These are phyloP conservation scores for Cercospora zeae-maydis DNA, from an alignment of 2,329 filamentous ascomycete genomes.

Conservation along the genomic window DNA sequence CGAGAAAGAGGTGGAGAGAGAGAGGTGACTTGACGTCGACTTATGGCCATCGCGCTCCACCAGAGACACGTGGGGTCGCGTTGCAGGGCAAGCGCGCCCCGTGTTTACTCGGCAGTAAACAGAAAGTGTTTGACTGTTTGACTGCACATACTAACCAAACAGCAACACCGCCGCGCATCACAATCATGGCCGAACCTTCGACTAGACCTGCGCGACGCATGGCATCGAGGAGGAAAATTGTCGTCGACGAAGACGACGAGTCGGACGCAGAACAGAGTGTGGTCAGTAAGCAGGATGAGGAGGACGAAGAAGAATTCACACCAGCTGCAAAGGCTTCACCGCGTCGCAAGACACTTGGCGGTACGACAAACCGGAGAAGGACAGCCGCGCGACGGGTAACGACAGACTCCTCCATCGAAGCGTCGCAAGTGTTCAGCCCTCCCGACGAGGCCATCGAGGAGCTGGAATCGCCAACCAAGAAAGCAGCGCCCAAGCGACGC, in stretches of 20 bases:
- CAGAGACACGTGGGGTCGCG: slow-evolving; percentile 2
- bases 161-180: slow-evolving; percentile 6
- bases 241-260: slow-evolving; percentile 72
- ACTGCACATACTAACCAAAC: slow-evolving; percentile 10
- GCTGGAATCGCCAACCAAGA: slow-evolving; percentile 55
- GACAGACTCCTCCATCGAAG: slow-evolving; percentile 54
- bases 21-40: not conserved
- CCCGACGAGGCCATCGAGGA: slow-evolving; percentile 48
- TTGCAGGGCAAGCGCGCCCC: not conserved
- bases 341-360: slow-evolving; percentile 49
- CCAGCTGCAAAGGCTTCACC: slow-evolving; percentile 62
- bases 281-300: slow-evolving; percentile 51
- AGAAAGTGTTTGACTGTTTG: not conserved
- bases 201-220: slow-evolving; percentile 59
- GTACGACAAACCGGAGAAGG: slow-evolving; percentile 46
- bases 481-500: slow-evolving; percentile 64
- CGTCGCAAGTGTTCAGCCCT: slow-evolving; percentile 59
- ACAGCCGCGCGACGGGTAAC: slow-evolving; percentile 44
- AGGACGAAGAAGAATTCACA: slow-evolving; percentile 72
- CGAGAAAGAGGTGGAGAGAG: not conserved
- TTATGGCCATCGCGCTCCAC: not conserved
- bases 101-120: slow-evolving; percentile 4
- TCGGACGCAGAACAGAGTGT: slow-evolving; percentile 55
- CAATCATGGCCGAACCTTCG: slow-evolving; percentile 32
- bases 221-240: slow-evolving; percentile 64